Base-by-base conservation (phyloP, 2,329 filamentous ascomycete species). In the Cytospora mali region DNA sequence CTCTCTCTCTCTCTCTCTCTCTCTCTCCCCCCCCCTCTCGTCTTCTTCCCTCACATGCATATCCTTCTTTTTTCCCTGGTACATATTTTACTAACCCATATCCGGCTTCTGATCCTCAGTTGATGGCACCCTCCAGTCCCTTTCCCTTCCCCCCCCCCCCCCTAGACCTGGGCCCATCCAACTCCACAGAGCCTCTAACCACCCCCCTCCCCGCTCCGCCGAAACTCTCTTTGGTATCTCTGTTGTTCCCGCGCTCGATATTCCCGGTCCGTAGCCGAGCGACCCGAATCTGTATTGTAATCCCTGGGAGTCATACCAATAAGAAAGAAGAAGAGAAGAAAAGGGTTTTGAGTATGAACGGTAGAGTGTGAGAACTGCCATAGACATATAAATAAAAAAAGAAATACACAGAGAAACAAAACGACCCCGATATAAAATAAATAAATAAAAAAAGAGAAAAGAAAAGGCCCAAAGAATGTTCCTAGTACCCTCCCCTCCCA, bases 371-470 rank as follows among this genome's bases (percentile, higher is more conserved):
- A n/a, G n/a, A n/a, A n/a, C n/a, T n/a, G n/a, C n/a, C n/a, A n/a
- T n/a, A n/a, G n/a, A n/a, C n/a, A n/a, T n/a, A n/a, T n/a, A 59
- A 66, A 63, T 31, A 65, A 23, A 33, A 62, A 61, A 68, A 62
- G 35, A 67, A 54, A 58, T 65, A 65, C 56, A 61, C 50, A 66
- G 54, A 53, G 65, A 51, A 66, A 61, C 29, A 66, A 56, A 66
- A 68, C n/a, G n/a, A n/a, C n/a, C n/a, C n/a, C n/a, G n/a, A 64
- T 68, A 60, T 11, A 61, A 42, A 55, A 25, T 52, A 16, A 42
- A 49, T n/a, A 58, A 21, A 39, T 21, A 59, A 53, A 35, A 53
- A 21, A 49, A 39, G 48, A 53, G 42, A 48, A 35, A 59, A 35
- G 49, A 59, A 53, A 59, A 11, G 9, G 29, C 29, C 29, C 9